Percentiles rank a stretch among this genome's conserved stretches.
Evolutionary conservation across 257 asterid genomes (phyloP).

Genomic region (Leonotis leonurus): DNA sequence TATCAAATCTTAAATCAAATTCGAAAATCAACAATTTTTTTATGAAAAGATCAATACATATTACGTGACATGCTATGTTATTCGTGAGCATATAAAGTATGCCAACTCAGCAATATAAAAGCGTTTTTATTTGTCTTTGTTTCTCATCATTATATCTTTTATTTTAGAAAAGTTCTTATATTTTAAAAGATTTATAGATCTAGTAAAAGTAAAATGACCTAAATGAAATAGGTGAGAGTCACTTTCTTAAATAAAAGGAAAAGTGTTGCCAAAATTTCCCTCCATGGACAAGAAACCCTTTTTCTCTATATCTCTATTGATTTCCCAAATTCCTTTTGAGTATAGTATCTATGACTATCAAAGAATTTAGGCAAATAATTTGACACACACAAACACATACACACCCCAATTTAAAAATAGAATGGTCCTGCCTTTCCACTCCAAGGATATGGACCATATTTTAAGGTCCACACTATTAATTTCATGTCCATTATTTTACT

Average conservation of each 20-base stretch:
- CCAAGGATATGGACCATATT: constrained; percentile 43
- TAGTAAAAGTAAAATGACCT: too few species aligned
- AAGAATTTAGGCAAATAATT: constrained; percentile 29
- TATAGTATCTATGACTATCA: constrained; percentile 24
- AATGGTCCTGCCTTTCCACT: constrained; percentile 23
- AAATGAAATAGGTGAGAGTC: neutral
- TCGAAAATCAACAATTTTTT: too few species aligned
- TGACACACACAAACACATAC: constrained; percentile 12
- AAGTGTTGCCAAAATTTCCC: constrained; percentile 1
- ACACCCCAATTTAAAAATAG: neutral
- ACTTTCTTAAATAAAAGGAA: constrained; percentile 5
- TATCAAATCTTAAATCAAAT: too few species aligned
- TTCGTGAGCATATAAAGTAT: too few species aligned
- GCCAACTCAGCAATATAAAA: too few species aligned
- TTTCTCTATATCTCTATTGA: neutral
- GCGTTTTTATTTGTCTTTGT: too few species aligned
- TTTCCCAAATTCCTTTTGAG: neutral
- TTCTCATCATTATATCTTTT: too few species aligned
- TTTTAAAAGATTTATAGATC: neutral
- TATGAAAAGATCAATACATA: too few species aligned
- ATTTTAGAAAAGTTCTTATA: too few species aligned
- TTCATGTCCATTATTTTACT: constrained; percentile 17
- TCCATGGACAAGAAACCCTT: constrained; percentile 2
- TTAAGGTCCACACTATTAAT: constrained; percentile 38
- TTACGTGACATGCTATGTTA: too few species aligned